Evolutionary conservation across 139 green algal species (phyloP).

Genomic region (Chlorella sp.): DNA sequence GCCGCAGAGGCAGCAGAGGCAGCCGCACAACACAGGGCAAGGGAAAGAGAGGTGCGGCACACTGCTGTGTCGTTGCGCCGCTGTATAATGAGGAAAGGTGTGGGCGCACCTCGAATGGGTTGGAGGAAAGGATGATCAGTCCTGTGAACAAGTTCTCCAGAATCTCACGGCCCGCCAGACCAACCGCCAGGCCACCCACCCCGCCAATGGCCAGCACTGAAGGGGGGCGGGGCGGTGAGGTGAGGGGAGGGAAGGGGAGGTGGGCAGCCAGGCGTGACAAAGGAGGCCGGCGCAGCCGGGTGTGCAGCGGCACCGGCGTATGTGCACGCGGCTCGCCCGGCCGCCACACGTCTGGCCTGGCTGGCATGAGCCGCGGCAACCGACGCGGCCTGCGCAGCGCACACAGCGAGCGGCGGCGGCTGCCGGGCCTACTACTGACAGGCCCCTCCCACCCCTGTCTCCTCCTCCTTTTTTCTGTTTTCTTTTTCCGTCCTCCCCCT

Average conservation of each 20-base stretch:
- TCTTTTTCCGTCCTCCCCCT: too few species aligned
- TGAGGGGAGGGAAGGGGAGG: background rate
- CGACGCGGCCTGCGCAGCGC: too few species aligned
- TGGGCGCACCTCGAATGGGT: constrained; percentile 68
- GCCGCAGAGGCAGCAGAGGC: too few species aligned
- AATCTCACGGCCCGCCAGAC: constrained; percentile 92
- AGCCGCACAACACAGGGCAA: too few species aligned
- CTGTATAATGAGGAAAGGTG: too few species aligned
- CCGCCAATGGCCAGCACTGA: constrained; percentile 91
- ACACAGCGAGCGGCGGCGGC: background rate
- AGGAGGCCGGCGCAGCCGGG: background rate
- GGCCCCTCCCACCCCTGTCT: background rate
- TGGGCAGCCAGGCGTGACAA: background rate
- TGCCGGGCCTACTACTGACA: background rate
- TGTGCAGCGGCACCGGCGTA: background rate
- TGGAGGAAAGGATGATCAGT: constrained; percentile 87
- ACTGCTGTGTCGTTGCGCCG: too few species aligned
- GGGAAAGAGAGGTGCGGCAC: background rate
- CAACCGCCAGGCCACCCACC: constrained; percentile 92
- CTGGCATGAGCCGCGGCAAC: too few species aligned
- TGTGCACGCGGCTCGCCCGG: too few species aligned
- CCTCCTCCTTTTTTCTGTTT: too few species aligned
- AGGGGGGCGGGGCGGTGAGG: background rate
- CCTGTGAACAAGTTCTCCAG: constrained; percentile 95
- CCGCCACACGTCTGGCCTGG: too few species aligned